phyloP scores from a whole-genome alignment of 2,329 filamentous ascomycete species.

The Colletotrichum destructivum region DNA sequence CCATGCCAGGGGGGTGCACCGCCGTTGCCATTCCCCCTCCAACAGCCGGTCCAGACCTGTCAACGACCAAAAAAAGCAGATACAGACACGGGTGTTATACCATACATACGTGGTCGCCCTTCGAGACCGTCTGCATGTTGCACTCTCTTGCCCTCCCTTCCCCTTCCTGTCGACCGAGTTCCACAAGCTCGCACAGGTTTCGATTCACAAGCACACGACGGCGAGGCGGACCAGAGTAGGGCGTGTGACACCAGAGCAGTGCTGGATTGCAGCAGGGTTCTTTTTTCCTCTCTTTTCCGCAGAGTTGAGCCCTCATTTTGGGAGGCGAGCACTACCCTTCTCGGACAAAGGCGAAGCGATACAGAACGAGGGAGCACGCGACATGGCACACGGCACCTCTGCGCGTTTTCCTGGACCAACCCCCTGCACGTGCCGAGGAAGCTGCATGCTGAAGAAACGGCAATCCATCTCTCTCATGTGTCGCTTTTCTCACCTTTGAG shows the following conservation, averaged over 20 bases:
- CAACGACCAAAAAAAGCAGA: no score
- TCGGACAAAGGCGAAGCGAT: conserved; percentile 2
- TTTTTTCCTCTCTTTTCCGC: neutral
- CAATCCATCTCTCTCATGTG: conserved; percentile 21
- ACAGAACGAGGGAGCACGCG: conserved; percentile 23
- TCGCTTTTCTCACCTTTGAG: conserved; percentile 13
- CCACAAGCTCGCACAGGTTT: neutral
- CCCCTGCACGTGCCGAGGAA: neutral
- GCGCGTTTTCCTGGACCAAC: neutral
- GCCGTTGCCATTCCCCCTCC: no score
- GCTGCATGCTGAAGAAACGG: conserved; percentile 7
- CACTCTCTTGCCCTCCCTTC: neutral
- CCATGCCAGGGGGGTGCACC: neutral
- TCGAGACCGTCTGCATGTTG: neutral
- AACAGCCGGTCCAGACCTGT: no score
- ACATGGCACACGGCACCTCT: conserved; percentile 17
- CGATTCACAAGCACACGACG: neutral
- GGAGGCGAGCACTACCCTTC: conserved; percentile 4
- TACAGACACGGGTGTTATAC: neutral
- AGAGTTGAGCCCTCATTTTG: neutral
- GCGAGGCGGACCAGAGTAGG: neutral
- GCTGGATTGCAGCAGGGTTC: neutral
- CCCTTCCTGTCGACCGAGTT: neutral
- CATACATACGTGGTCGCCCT: neutral
- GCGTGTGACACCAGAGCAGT: neutral